Evolutionary conservation across 225 moss, liverwort and hornwort genomes (phyloP).

Genomic region (Polytrichum commune): DNA sequence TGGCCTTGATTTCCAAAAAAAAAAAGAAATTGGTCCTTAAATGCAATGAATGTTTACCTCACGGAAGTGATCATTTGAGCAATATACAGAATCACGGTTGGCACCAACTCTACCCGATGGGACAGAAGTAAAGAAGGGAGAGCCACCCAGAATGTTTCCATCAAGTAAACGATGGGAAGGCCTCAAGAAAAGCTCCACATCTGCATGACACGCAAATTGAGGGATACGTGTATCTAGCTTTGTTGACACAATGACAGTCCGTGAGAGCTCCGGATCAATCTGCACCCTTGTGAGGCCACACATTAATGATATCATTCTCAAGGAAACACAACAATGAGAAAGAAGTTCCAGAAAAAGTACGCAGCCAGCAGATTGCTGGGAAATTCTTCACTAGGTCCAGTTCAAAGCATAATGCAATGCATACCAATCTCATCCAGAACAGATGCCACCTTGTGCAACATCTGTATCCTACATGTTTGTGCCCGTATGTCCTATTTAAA

Average conservation of each 20-base stretch:
- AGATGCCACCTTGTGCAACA: too few relatives aligned
- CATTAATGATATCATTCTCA: neutral
- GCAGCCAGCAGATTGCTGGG: too few relatives aligned
- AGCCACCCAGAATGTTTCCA: slow-evolving; percentile 77
- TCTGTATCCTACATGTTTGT: too few relatives aligned
- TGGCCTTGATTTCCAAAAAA: too few relatives aligned
- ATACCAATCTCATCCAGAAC: too few relatives aligned
- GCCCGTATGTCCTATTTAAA: too few relatives aligned
- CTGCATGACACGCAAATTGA: slow-evolving; percentile 89
- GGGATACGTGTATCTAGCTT: slow-evolving; percentile 97
- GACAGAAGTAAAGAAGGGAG: slow-evolving; percentile 95
- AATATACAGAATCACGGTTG: slow-evolving; percentile 82
- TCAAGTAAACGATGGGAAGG: slow-evolving; percentile 79
- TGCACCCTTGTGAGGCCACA: slow-evolving; percentile 25
- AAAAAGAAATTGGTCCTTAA: too few relatives aligned
- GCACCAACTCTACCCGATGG: slow-evolving; percentile 95
- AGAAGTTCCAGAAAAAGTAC: too few relatives aligned
- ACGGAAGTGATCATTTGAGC: slow-evolving; percentile 91
- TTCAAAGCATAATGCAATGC: too few relatives aligned
- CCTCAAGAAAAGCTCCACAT: slow-evolving; percentile 92
- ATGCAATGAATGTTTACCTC: slow-evolving; percentile 43
- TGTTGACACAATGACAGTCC: slow-evolving; percentile 87
- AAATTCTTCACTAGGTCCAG: too few relatives aligned
- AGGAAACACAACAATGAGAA: too few relatives aligned
- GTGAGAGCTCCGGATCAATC: slow-evolving; percentile 90